Evolutionary conservation across 495 filamentous ascomycete genomes (phyloP), one percentile per base, ranked within the genome.

Genomic region (Thermochaetoides thermophila): DNA sequence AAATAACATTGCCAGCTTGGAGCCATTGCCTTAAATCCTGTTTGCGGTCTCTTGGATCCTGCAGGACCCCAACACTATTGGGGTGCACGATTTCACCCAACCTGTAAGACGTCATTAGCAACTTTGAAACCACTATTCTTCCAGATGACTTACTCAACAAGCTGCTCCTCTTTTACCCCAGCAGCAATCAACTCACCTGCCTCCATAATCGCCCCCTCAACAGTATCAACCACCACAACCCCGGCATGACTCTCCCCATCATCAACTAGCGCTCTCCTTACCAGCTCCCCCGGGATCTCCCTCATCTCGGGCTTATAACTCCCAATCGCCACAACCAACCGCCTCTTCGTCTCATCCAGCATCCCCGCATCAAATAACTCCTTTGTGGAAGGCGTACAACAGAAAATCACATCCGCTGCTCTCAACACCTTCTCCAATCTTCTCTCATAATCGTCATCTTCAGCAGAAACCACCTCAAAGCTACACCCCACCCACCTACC

Each of bases 161-260:
- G 61, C 45, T 92, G 75, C 17, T 71, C 64, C 0, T 76, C 66
- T 26, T 60, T 56, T 18, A 96, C 55, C 0, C 70, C 80, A 0
- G 82, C 82, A 44, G 83, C 73, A 17, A 87, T 78, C 33, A 97
- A 60, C 61, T 97, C 89, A 4, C 89, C 89, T 0, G 87, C 80
- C 48, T 95, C 84, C 44, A 76, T 73, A 39, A 95, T 44, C 34
- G 81, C 84, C 4, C 83, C 81, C 45, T 79, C 70, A 7, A 37
- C 15, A 7, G 43, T 49, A 32, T 54, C 37, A 44, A 31, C 43
- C 11, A 22, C 63, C 19, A 89, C 62, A 1, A 79, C 77, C 0
- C 81, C 82, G 12, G 78, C 76, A 41, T 76, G 67, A 21, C 17
- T 46, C 4, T 61, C 39, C 21, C 61, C 62, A 2, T n/a, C n/a